phyloP scores from a whole-genome alignment of 2,329 filamentous ascomycete species.

The Cryphonectria naterciae region DNA sequence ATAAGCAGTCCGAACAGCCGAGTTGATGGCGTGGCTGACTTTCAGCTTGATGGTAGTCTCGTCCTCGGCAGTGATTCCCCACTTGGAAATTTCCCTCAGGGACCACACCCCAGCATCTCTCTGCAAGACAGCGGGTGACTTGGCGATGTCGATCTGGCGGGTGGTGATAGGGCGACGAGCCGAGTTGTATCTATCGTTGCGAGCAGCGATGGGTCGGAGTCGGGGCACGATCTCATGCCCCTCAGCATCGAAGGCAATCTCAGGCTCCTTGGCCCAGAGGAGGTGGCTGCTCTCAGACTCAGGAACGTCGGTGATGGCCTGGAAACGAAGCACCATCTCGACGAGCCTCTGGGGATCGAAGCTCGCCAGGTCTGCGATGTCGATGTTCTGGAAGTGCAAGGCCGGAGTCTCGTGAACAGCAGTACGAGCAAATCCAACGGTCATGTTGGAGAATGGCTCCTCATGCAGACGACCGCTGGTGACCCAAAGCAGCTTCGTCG shows the following conservation, averaged over 20 bases:
- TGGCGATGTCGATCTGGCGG: not conserved
- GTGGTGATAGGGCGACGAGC: not conserved
- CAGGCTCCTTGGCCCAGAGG: conserved; percentile 29
- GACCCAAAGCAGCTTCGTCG: conserved; percentile 34
- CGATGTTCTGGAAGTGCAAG: conserved; percentile 32
- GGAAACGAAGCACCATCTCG: conserved; percentile 28
- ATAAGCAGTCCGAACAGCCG: not conserved
- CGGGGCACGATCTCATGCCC: conserved; percentile 23
- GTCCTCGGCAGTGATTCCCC: not conserved
- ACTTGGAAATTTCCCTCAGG: not conserved
- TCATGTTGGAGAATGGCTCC: conserved; percentile 35
- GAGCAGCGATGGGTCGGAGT: conserved; percentile 14
- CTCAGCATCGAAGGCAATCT: conserved; percentile 27
- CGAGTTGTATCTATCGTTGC: conserved; percentile 32
- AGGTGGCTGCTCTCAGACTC: conserved; percentile 2
- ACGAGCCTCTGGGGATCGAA: conserved; percentile 26
- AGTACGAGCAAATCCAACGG: conserved; percentile 33
- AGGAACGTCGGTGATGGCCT: not conserved
- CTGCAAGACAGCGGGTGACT: not conserved
- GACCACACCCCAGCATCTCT: not conserved
- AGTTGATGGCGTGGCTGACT: not conserved
- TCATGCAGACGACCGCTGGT: conserved; percentile 30
- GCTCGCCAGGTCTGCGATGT: conserved; percentile 27
- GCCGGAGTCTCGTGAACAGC: conserved; percentile 29
- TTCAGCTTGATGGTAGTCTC: not conserved